Base-by-base conservation (phyloP, 768 basidiomycete species). In the Phlegmacium glaucopus region DNA sequence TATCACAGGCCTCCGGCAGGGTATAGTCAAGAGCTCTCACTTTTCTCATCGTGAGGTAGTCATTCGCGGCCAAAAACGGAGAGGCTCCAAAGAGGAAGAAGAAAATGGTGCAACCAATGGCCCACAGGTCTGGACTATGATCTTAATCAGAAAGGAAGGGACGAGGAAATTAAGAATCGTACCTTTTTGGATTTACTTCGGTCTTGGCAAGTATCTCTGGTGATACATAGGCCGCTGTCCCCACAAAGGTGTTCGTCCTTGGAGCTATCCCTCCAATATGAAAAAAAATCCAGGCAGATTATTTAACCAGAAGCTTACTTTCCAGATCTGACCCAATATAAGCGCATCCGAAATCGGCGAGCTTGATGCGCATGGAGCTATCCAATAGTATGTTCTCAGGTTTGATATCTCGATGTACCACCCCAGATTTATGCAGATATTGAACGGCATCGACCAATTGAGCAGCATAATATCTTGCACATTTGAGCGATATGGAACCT, bases 271-370 rank as follows among this genome's bases (percentile, higher is more conserved):
- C 17, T 26, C 47, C 37, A 35, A 45, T 50, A 35, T 30, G 17
- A 46, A 47, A 44, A 41, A 36, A 27, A 44, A 16, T 41, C 39
- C 42, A 34, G 9, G 25, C 44, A 17, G 36, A 28, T 35, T 38
- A 17, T 44, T 40, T 56, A 34, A 28, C 45, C 32, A 38, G 29
- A 28, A 44, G 67, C 81, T 58, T 46, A 83, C 83, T 66, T 43
- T 70, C 72, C 16, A 75, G 61, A 50, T 84, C 80, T 28, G 84
- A 68, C n/a, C 55, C 59, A 51, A 89, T 71, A 67, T 89, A 88
- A 15, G 92, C 92, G 4, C 92, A 94, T 6, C 96, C 96, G 66
- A 98, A 98, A 64, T 99, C 96, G 12, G 93, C 90, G n/a, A 99
- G 79, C 65, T 93, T 95, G 61, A 96, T 82, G 45, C 92, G 83